Evolutionary conservation across 495 filamentous ascomycete genomes (phyloP).

Genomic region (Podospora tetraspora): DNA sequence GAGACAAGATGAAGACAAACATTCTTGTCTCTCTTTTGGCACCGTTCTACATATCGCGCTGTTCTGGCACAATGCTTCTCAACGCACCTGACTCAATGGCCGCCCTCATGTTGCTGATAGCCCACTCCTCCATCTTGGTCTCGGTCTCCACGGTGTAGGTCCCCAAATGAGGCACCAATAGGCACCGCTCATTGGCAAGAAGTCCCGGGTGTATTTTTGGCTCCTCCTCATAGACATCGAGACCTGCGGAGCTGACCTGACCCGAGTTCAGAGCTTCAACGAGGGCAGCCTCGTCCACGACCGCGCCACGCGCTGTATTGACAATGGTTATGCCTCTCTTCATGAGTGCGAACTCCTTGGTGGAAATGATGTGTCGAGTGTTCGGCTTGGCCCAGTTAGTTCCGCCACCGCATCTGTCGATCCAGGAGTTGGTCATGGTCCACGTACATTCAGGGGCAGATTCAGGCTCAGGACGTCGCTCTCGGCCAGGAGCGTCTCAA

Average conservation of each 20-base stretch:
- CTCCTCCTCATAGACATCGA: slow-evolving; percentile 81
- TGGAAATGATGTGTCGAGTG: slow-evolving; percentile 63
- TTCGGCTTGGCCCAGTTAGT: slow-evolving; percentile 43
- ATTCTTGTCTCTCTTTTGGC: background rate
- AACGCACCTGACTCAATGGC: slow-evolving; percentile 61
- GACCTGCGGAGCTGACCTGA: slow-evolving; percentile 60
- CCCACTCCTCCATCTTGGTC: slow-evolving; percentile 73
- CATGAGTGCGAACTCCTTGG: slow-evolving; percentile 59
- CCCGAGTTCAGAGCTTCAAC: slow-evolving; percentile 64
- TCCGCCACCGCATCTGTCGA: background rate
- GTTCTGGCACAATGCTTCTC: slow-evolving; percentile 67
- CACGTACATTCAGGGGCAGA: slow-evolving; percentile 62
- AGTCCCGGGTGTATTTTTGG: slow-evolving; percentile 66
- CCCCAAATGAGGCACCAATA: slow-evolving; percentile 78
- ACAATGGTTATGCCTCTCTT: slow-evolving; percentile 66
- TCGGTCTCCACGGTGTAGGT: slow-evolving; percentile 59
- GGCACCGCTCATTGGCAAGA: slow-evolving; percentile 61
- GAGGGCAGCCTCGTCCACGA: slow-evolving; percentile 68
- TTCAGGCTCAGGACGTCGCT: slow-evolving; percentile 76
- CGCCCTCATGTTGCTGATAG: slow-evolving; percentile 59
- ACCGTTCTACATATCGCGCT: slow-evolving; percentile 37
- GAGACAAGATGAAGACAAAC: background rate
- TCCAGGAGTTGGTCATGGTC: background rate
- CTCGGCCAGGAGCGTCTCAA: slow-evolving; percentile 58
- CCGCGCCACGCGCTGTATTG: slow-evolving; percentile 64